Evolutionary conservation across 768 basidiomycete genomes (phyloP).

Genomic region (Cubamyces sp.): DNA sequence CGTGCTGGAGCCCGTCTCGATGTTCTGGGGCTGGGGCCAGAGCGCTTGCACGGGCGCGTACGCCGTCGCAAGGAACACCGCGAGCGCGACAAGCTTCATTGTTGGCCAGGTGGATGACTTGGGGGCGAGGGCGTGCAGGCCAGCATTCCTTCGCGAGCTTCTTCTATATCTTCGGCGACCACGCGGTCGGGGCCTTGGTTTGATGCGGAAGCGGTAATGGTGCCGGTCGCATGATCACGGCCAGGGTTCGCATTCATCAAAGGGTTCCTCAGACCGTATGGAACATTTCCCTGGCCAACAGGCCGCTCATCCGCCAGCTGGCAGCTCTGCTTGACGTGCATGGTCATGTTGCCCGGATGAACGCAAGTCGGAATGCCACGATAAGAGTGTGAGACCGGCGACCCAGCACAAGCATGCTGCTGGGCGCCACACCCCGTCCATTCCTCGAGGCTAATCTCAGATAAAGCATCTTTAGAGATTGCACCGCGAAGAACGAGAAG

Average conservation of each 20-base stretch:
- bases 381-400: slow-evolving; percentile 15
- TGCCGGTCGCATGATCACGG: slow-evolving; percentile 19
- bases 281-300: slow-evolving; percentile 7
- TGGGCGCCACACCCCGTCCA: slow-evolving; percentile 9
- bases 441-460: slow-evolving; percentile 3
- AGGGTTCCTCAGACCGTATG: slow-evolving; percentile 3
- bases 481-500: not conserved
- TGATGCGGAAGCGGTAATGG: slow-evolving; percentile 11
- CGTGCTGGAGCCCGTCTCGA: slow-evolving; percentile 36
- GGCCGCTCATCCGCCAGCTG: not conserved
- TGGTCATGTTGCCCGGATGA: slow-evolving; percentile 11
- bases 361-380: not conserved
- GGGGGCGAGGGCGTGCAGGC: slow-evolving; percentile 6
- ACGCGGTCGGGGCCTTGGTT: slow-evolving; percentile 4
- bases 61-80: slow-evolving; percentile 28
- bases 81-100: slow-evolving; percentile 27
- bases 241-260: slow-evolving; percentile 7
- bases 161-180: slow-evolving; percentile 3
- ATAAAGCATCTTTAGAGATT: not conserved
- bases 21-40: slow-evolving; percentile 42
- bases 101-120: not conserved
- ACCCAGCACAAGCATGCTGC: slow-evolving; percentile 1
- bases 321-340: slow-evolving; percentile 8
- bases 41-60: slow-evolving; percentile 30
- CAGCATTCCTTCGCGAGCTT: not conserved